Evolutionary conservation across 805 yeast species (phyloP).

Genomic region (Lachancea quebecensis): DNA sequence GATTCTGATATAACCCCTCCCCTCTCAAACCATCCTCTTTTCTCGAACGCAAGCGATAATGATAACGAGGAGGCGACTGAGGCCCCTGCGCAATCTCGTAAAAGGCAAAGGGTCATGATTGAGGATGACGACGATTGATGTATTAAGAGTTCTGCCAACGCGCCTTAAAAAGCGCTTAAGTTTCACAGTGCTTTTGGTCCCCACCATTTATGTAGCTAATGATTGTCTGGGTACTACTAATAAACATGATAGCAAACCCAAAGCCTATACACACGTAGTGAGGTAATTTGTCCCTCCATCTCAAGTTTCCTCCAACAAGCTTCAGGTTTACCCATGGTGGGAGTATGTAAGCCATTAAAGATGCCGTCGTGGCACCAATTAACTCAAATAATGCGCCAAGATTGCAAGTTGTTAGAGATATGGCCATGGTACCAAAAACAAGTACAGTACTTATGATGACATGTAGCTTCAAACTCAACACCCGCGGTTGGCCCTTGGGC

Average conservation of each 20-base stretch:
- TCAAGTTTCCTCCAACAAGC: conserved; percentile 44
- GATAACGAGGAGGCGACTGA: conserved; percentile 6
- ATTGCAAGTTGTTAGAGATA: conserved; percentile 76
- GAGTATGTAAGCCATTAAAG: conserved; percentile 82
- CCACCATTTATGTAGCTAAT: conserved; percentile 36
- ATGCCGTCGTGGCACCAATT: conserved; percentile 90
- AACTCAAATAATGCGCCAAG: conserved; percentile 83
- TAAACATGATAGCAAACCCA: conserved; percentile 70
- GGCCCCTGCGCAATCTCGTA: conserved; percentile 9
- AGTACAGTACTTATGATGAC: conserved; percentile 56
- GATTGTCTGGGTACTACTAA: conserved; percentile 74
- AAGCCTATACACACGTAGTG: conserved; percentile 56
- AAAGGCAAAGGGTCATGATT: conserved; percentile 23
- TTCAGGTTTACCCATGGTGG: conserved; percentile 81
- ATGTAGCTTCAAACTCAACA: conserved; percentile 45
- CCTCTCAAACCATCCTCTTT: too few relatives aligned
- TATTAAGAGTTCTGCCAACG: too few relatives aligned
- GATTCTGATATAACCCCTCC: too few relatives aligned
- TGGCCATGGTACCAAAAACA: conserved; percentile 63
- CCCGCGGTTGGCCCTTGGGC: conserved; percentile 32
- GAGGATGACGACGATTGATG: conserved; percentile 27
- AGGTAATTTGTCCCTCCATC: conserved; percentile 43
- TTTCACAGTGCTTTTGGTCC: conserved; percentile 45
- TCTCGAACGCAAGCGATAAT: background rate
- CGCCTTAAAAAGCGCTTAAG: conserved; percentile 5